Conservation (phyloP, 75 land plant genomes). For the Larix kaempferi region DNA sequence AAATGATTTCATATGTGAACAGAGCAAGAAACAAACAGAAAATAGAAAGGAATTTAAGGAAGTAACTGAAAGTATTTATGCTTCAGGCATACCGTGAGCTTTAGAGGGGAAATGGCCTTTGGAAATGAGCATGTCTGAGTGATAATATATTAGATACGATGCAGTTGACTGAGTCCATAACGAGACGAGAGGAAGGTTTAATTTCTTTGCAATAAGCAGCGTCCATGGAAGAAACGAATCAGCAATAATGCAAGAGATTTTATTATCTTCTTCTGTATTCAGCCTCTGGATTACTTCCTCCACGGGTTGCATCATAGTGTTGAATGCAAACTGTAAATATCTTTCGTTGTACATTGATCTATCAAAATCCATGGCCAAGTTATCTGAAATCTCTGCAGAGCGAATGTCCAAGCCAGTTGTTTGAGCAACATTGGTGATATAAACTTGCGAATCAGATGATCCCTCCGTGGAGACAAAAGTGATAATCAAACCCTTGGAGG, state of each 20-base stretch:
- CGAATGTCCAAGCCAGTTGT: conserved; percentile 4
- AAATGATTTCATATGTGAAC: too few species aligned
- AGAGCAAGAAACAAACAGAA: too few species aligned
- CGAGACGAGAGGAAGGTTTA: background rate
- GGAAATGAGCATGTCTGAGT: background rate
- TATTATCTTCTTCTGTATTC: background rate
- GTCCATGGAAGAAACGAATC: conserved; percentile 8
- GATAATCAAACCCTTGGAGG: background rate
- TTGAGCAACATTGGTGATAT: conserved; percentile 1
- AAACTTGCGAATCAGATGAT: background rate
- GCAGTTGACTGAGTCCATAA: conserved; percentile 1
- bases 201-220: background rate
- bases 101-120: conserved; percentile 1
- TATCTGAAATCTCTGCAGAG: background rate
- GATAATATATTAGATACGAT: conserved; percentile 2
- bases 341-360: background rate
- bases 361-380: conserved; percentile 1
- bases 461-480: conserved; percentile 1
- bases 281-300: background rate
- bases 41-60: too few species aligned
- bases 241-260: conserved; percentile 5
- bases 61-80: too few species aligned
- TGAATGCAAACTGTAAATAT: background rate
- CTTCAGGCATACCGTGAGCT: too few species aligned
- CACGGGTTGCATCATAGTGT: conserved; percentile 1